These are phyloP conservation scores for Chionographis japonica DNA, from an alignment of 106 monocot species.

Conservation along the genomic window DNA sequence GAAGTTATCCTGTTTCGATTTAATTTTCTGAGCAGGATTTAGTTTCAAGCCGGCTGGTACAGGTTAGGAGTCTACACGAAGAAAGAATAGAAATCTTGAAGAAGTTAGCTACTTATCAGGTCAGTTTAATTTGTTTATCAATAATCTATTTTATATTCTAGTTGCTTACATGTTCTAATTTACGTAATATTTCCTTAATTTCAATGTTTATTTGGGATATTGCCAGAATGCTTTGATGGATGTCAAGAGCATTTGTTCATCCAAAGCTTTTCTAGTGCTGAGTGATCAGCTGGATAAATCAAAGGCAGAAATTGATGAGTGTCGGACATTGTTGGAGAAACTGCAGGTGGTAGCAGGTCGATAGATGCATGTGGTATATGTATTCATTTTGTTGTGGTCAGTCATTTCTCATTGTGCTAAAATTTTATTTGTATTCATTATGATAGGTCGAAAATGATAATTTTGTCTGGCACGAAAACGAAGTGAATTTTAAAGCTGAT, in stretches of 20 bases:
- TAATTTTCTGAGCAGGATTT: conserved; percentile 45
- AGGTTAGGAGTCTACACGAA: conserved; percentile 63
- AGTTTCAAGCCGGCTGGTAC: conserved; percentile 60
- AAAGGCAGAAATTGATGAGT: conserved; percentile 64
- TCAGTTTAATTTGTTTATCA: conserved; percentile 12
- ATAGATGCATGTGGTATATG: conserved; percentile 31
- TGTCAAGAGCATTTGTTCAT: conserved; percentile 53
- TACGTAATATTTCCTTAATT: not conserved
- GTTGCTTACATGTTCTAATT: not conserved
- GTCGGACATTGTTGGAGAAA: conserved; percentile 49
- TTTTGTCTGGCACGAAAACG: conserved; percentile 76
- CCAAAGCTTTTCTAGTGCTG: conserved; percentile 46
- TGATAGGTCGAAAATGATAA: conserved; percentile 81
- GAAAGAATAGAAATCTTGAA: conserved; percentile 58
- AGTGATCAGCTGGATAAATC: conserved; percentile 56
- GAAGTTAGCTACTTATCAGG: conserved; percentile 66
- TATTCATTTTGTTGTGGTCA: not conserved
- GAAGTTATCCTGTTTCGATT: conserved; percentile 5
- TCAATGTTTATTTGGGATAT: conserved; percentile 1
- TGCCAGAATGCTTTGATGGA: conserved; percentile 66
- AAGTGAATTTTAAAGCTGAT: conserved; percentile 62
- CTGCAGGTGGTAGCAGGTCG: conserved; percentile 79
- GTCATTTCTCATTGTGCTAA: conserved; percentile 15
- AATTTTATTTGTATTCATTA: conserved; percentile 7
- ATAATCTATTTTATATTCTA: conserved; percentile 3